phyloP scores from a whole-genome alignment of 2,329 filamentous ascomycete species.

The Cladorrhinum sp. region DNA sequence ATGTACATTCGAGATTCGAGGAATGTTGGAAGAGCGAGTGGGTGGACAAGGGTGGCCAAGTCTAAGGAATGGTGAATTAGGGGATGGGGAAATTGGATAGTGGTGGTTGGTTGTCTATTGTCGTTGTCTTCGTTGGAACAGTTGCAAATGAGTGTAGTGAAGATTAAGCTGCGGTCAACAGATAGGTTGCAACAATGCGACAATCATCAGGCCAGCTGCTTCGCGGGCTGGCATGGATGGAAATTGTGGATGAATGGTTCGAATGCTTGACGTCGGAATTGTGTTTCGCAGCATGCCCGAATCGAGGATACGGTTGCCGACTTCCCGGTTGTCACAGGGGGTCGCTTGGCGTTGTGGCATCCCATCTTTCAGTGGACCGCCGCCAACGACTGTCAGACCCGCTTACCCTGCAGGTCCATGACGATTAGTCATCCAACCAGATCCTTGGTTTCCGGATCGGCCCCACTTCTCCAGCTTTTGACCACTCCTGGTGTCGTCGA shows the following conservation, averaged over 20 bases:
- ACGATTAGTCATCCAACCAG: neutral
- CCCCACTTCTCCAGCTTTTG: neutral
- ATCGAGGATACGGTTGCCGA: conserved; percentile 8
- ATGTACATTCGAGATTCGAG: conserved; percentile 14
- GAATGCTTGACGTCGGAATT: conserved; percentile 12
- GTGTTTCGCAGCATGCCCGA: neutral
- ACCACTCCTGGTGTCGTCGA: no score
- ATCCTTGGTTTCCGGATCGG: neutral
- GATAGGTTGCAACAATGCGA: conserved; percentile 3
- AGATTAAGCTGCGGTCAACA: conserved; percentile 3
- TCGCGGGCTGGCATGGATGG: conserved; percentile 16
- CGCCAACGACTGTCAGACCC: neutral
- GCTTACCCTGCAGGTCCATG: neutral
- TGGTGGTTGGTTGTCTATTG: neutral
- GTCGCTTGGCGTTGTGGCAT: conserved; percentile 3
- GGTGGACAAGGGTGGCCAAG: neutral
- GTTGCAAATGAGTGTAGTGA: conserved; percentile 6
- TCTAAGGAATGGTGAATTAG: neutral
- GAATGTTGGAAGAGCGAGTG: neutral
- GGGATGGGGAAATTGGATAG: conserved; percentile 11
- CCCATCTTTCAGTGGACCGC: neutral
- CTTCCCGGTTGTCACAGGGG: conserved; percentile 6
- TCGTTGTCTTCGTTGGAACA: conserved; percentile 3
- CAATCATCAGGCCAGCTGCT: conserved; percentile 24
- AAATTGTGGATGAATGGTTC: conserved; percentile 6